Conservation (phyloP, 139 green algal species). For the Tetratostichococcus sp. region DNA sequence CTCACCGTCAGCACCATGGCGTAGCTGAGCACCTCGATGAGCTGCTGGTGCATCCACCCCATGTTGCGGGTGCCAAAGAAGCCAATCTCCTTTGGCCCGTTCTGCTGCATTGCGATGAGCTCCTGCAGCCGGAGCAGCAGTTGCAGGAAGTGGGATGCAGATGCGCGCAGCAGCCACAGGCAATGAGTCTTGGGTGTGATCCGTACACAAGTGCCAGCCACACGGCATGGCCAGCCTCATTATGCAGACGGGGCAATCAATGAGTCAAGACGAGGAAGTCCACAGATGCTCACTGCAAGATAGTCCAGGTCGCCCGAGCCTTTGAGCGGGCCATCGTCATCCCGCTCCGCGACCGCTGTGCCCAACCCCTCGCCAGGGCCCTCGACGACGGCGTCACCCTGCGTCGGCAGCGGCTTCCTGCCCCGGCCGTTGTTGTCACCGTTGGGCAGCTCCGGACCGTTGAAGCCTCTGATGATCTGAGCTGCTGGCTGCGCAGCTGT, state of each 20-base stretch:
- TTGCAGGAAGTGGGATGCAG: too few species aligned
- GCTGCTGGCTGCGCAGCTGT: neutral
- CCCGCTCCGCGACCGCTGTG: constrained; percentile 17
- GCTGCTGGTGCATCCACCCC: constrained; percentile 95
- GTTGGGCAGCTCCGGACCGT: neutral
- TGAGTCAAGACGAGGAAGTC: too few species aligned
- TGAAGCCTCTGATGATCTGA: neutral
- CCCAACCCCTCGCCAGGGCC: constrained; percentile 13
- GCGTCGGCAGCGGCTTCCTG: constrained; percentile 19
- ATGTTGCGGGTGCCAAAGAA: constrained; percentile 99
- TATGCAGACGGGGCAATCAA: too few species aligned
- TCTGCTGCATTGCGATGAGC: constrained; percentile 93
- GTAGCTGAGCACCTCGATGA: constrained; percentile 97
- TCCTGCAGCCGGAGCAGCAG: too few species aligned
- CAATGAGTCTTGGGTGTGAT: too few species aligned
- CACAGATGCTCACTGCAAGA: constrained; percentile 34
- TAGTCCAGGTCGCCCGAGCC: constrained; percentile 53
- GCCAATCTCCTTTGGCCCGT: constrained; percentile 85
- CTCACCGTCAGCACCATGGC: constrained; percentile 92
- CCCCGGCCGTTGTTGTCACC: neutral
- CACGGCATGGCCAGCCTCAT: too few species aligned
- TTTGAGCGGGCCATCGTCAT: constrained; percentile 42
- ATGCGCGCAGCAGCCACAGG: too few species aligned
- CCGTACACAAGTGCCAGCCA: too few species aligned
- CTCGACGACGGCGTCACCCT: constrained; percentile 29